Base-by-base conservation (phyloP, 2,329 filamentous ascomycete genomes). In the Tolypocladium endophyticum region DNA sequence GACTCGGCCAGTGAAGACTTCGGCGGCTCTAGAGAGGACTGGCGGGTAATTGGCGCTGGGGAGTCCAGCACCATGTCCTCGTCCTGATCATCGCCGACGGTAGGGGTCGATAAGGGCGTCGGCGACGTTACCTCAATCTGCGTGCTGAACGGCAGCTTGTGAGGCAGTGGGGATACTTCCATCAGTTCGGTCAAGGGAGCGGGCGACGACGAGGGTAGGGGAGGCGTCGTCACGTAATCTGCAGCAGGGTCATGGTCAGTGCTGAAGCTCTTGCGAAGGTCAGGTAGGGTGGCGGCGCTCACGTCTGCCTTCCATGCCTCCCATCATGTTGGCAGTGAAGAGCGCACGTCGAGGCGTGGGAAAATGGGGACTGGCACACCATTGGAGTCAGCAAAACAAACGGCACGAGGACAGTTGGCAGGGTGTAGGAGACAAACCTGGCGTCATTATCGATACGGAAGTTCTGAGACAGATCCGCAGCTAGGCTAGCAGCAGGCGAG, bases 401-500 rank as follows among this genome's bases (percentile, higher is more conserved):
- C 18, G 20, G 6, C 43, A 18, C 45, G 38, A 16, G 33, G 28
- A 38, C 7, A 23, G 9, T 54, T n/a, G 35, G 43, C 2, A 39
- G 38, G 25, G 25, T 23, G 28, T n/a, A 43, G 20, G 55, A 20
- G 28, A 77, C 82, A 66, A 80, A 97, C 93, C 92, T 97, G 70
- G 88, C 73, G 59, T 85, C 81, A 62, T 76, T 91, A 75, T 97
- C 92, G 72, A 97, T 89, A 72, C 93, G 89, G 73, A 97, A 96
- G 79, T 97, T 99, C 72, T 96, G 92, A 61, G 92, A 97, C 68
- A 97, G 82, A 76, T 99, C 94, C 63, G 92, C 92, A 50, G 92
- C 93, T 66, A 99, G 79, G 70, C 90, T 96, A 58, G 91, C 87
- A 41, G 92, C 92, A 7, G 94, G 94, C 60, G 94, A 99, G 25